Conservation (phyloP, 495 filamentous ascomycete genomes). For the Xylaria castorea region DNA sequence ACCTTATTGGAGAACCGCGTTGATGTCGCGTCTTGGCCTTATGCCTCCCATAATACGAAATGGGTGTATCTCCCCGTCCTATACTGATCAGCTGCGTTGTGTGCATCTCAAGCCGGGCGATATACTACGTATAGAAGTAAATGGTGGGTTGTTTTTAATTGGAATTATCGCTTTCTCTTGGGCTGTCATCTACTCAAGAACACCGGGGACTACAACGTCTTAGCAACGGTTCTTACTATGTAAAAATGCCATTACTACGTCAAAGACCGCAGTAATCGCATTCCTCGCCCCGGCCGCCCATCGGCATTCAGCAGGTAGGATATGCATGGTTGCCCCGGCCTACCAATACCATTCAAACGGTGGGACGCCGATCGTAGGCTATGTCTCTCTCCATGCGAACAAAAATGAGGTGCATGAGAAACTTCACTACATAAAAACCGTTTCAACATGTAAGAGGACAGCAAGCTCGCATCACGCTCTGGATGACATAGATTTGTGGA, state of each 20-base stretch:
- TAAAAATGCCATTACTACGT: neutral
- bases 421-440: slow-evolving; percentile 1
- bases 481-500: slow-evolving; percentile 14
- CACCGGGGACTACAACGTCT: neutral
- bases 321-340: neutral
- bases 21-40: slow-evolving; percentile 25
- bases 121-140: slow-evolving; percentile 5
- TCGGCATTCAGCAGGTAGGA: slow-evolving; percentile 8
- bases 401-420: neutral
- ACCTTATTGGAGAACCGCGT: slow-evolving; percentile 11
- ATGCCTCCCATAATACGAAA: slow-evolving; percentile 5
- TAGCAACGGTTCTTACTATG: slow-evolving; percentile 7
- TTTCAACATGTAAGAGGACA: neutral
- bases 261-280: neutral
- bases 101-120: slow-evolving; percentile 7
- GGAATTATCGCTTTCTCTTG: slow-evolving; percentile 21
- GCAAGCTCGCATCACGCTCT: neutral
- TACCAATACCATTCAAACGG: neutral
- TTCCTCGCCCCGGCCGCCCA: neutral
- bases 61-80: neutral
- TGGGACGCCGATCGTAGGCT: slow-evolving; percentile 4
- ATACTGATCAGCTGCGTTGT: neutral
- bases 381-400: neutral
- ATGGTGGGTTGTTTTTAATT: slow-evolving; percentile 10
- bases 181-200: neutral